Evolutionary conservation across 176 grass and related monocot genomes (phyloP), one percentile per base, ranked within the genome.

Genomic region (Oryza punctata): DNA sequence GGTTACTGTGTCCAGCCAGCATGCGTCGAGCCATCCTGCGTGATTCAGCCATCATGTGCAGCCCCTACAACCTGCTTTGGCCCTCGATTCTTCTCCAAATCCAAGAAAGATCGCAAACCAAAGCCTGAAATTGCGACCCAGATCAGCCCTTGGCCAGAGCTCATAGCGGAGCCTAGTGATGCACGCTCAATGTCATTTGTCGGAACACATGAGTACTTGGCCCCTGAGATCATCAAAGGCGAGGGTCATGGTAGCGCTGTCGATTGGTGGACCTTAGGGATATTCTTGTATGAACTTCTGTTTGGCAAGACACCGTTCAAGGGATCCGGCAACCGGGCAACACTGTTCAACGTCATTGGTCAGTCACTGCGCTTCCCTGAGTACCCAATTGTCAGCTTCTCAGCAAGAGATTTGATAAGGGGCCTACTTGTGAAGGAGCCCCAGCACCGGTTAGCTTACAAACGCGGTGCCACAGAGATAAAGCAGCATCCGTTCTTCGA

Each of bases 231-330:
- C 63, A 91, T 91, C 78, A 92, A 92, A 73, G 90, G 86, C 2
- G 90, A 92, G 75, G 90, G 90, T 25, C 90, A 92, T 75, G 90
- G 90, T 1, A 92, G 90, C 4, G 90, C 90, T 3, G 90, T 92
- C 2, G 90, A 92, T 19, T 92, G 90, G 90, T 92, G 90, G 90
- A 92, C 90, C 19, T 88, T 86, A 46, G 90, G 90, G 29, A 86
- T 92, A 28, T 91, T 91, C 78, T 57, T 91, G 76, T 91, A 88
- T 2, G 90, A 91, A 40, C 82, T 91, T 26, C 70, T 91, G 18
- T 91, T 91, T 18, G 90, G 90, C 12, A 91, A 85, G 78, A 91
- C 90, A 18, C 90, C 90, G 33, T 91, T 91, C 83, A 91, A 88
- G 54, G 90, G 90, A 16, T 91, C 90, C 0, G 82, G 90, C 63